phyloP scores from a whole-genome alignment of 2,329 filamentous ascomycete genomes.

The Knufia fluminis region DNA sequence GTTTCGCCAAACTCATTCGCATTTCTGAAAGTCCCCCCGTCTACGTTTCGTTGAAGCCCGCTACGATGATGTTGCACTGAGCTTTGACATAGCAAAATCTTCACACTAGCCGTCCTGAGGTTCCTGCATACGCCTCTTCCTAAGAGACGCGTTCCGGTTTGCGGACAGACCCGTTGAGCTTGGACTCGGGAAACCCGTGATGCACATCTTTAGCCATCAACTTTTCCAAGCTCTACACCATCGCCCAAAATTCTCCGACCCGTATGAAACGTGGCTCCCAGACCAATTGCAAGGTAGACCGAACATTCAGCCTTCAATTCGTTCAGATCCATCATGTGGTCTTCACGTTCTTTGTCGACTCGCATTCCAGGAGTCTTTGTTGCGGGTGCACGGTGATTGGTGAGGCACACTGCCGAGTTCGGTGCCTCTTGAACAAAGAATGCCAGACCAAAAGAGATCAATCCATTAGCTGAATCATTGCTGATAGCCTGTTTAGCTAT shows the following conservation, averaged over 20 bases:
- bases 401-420: conserved; percentile 27
- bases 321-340: conserved; percentile 1
- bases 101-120: neutral
- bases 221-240: neutral
- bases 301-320: neutral
- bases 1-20: neutral
- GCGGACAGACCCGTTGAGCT: neutral
- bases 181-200: conserved; percentile 6
- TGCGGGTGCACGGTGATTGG: conserved; percentile 26
- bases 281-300: conserved; percentile 3
- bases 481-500: conserved; percentile 1
- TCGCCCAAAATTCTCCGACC: neutral
- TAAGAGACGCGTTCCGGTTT: neutral
- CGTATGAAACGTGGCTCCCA: conserved; percentile 6
- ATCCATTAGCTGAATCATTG: conserved; percentile 1
- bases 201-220: neutral
- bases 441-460: conserved; percentile 20
- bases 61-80: no score
- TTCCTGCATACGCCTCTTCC: neutral
- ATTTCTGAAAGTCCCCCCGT: no score
- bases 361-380: conserved; percentile 27
- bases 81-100: neutral
- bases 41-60: no score
- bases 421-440: conserved; percentile 28
- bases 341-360: conserved; percentile 18